A percentile compares a stretch with the other conserved stretches of the same genome.
Conservation (phyloP, 1,284 basidiomycete genomes). For the Ceratobasidium sp. region DNA sequence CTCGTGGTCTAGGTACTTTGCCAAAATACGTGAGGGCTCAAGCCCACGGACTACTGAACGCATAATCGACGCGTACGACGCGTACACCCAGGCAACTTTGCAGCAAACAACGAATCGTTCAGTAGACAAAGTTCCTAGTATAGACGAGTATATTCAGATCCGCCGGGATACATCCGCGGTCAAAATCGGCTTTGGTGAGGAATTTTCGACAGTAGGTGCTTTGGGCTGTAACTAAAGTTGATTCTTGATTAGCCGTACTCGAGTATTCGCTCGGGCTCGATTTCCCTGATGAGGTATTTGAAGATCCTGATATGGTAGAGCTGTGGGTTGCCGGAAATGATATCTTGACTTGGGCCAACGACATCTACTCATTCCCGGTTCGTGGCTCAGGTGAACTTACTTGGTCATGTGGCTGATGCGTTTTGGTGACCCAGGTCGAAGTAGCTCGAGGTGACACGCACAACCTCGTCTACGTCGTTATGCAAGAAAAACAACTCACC, state of each 20-base stretch:
- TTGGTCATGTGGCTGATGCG: no score
- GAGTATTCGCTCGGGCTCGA: conserved; percentile 65
- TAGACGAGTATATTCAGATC: conserved; percentile 71
- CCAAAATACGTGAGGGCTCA: conserved; percentile 21
- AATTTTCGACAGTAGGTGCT: conserved; percentile 49
- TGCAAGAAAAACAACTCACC: conserved; percentile 61
- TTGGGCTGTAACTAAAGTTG: not conserved
- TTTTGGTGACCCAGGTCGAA: conserved; percentile 16
- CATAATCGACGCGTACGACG: conserved; percentile 68
- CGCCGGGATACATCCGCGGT: conserved; percentile 71
- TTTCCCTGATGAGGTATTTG: conserved; percentile 68
- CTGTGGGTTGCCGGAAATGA: conserved; percentile 70
- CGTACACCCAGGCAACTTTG: conserved; percentile 69
- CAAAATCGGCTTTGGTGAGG: conserved; percentile 72
- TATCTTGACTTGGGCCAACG: conserved; percentile 53
- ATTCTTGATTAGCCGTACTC: conserved; percentile 9
- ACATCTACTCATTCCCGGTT: conserved; percentile 35
- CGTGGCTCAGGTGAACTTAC: no score
- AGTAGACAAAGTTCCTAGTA: conserved; percentile 63
- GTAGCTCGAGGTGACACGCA: conserved; percentile 56
- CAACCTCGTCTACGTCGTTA: conserved; percentile 65
- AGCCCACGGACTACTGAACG: conserved; percentile 52
- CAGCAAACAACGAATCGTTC: conserved; percentile 68
- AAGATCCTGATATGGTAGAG: conserved; percentile 66
- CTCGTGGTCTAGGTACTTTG: not conserved